Evolutionary conservation across 305 asterid species (phyloP), one percentile per base, ranked within the genome.

Genomic region (Solanum hybrid): DNA sequence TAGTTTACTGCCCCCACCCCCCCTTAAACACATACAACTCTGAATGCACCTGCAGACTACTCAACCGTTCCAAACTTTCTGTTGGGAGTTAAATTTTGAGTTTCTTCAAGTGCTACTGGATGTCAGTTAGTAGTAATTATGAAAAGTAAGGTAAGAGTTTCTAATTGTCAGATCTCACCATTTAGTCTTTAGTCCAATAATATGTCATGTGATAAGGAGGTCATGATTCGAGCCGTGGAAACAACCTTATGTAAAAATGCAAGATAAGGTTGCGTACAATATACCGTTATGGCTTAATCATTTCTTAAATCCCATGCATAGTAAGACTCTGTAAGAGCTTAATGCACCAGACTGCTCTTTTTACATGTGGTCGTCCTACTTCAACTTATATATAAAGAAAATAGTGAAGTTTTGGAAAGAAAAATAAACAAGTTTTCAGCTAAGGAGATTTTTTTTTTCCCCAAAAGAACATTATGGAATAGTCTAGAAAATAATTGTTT

Each of bases 201-300:
- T 51, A 51, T 51, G 22, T 12, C 18, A 12, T 40, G 5, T 11
- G 57, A 40, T 12, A 11, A 40, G 6, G 18, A 14, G 22, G 22
- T 16, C 22, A 51, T 51, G 64, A 13, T 46, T 46, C 0, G 61
- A 46, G 61, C 8, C 0, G 3, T 0, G 4, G 4, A 61, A 51
- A 51, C 1, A 51, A 0, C 0, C 0, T 46, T 40, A 11, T 4
- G 57, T 40, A 40, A 1, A 42, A 51, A 5, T 5, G 64, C 3
- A 51, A 51, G 8, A 0, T 51, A 51, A 51, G 9, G 0, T 51
- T 6, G 1, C 1, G 10, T 16, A 16, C 4, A 16, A 51, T 51
- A 16, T 6, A 51, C 4, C 4, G 3, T 51, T 51, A 0, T 51
- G 67, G 1, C 9, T 51, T 16, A 51, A 51, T 16, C 0, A 0